Conservation (phyloP, 768 basidiomycete species). For the Tylopilus intermedius region DNA sequence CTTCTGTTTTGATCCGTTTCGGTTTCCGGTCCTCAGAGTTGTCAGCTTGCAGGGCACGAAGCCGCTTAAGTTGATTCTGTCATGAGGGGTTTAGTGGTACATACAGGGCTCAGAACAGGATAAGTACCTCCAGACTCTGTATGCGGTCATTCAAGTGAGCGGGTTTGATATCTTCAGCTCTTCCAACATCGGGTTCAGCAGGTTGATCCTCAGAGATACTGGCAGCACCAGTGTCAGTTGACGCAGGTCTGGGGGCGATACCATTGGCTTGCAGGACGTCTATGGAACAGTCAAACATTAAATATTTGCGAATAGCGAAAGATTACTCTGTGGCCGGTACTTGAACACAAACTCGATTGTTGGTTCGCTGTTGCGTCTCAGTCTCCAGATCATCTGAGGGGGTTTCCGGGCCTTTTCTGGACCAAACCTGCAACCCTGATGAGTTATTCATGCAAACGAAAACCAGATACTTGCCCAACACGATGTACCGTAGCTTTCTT, state of each 20-base stretch:
- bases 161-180: conserved; percentile 1
- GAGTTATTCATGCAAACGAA: not conserved
- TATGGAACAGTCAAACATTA: not conserved
- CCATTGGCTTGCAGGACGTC: conserved; percentile 19
- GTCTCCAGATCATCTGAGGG: too few relatives aligned
- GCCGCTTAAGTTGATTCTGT: conserved; percentile 2
- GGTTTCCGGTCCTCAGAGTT: conserved; percentile 7
- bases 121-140: conserved; percentile 9
- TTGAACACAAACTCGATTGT: conserved; percentile 17
- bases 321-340: conserved; percentile 13
- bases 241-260: conserved; percentile 8
- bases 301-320: not conserved
- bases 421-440: conserved; percentile 10
- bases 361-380: conserved; percentile 7
- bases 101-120: too few relatives aligned
- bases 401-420: not conserved
- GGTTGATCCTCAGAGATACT: not conserved
- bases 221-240: not conserved
- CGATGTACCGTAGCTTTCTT: conserved; percentile 22
- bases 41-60: conserved; percentile 4
- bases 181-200: not conserved
- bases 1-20: conserved; percentile 16
- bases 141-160: not conserved
- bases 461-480: conserved; percentile 11
- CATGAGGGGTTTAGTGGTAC: too few relatives aligned